Percentiles rank a stretch among this genome's conserved stretches.
Evolutionary conservation across 371 early-diverging fungal species (phyloP).

Genomic region (Mucor sp.): DNA sequence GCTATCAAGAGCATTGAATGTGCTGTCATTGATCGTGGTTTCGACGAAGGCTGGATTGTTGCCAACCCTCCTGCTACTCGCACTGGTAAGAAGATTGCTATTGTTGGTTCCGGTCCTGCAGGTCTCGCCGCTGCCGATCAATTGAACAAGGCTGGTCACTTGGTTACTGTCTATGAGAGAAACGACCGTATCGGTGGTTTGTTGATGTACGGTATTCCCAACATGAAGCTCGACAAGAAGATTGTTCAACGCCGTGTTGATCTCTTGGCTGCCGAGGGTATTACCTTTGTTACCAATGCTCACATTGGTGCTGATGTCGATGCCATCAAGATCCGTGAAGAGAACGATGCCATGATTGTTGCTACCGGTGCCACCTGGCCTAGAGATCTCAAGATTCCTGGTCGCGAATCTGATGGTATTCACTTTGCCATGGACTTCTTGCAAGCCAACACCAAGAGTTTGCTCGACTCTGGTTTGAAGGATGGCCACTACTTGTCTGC

Average conservation of each 20-base stretch:
- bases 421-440: slow-evolving; percentile 98
- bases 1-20: slow-evolving; percentile 96
- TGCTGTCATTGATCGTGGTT: slow-evolving; percentile 95
- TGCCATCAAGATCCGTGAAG: slow-evolving; percentile 58
- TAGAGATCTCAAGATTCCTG: slow-evolving; percentile 88
- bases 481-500: slow-evolving; percentile 82
- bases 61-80: slow-evolving; percentile 79
- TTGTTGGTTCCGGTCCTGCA: slow-evolving; percentile 96
- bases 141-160: slow-evolving; percentile 94
- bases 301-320: slow-evolving; percentile 87
- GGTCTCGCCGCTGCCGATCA: slow-evolving; percentile 97
- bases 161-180: slow-evolving; percentile 93
- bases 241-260: slow-evolving; percentile 93
- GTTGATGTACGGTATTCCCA: slow-evolving; percentile 98
- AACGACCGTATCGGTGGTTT: slow-evolving; percentile 95
- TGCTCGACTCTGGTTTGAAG: slow-evolving; percentile 75
- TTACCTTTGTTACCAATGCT: slow-evolving; percentile 82
- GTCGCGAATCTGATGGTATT: slow-evolving; percentile 85
- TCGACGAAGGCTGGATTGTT: slow-evolving; percentile 94
- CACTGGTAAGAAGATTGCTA: slow-evolving; percentile 84
- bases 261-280: slow-evolving; percentile 90
- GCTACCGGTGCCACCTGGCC: slow-evolving; percentile 98
- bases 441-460: slow-evolving; percentile 84
- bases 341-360: slow-evolving; percentile 84
- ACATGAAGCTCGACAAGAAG: slow-evolving; percentile 98